Conservation (phyloP, 2,329 filamentous ascomycete species). For the Penicillium sclerotiorum region DNA sequence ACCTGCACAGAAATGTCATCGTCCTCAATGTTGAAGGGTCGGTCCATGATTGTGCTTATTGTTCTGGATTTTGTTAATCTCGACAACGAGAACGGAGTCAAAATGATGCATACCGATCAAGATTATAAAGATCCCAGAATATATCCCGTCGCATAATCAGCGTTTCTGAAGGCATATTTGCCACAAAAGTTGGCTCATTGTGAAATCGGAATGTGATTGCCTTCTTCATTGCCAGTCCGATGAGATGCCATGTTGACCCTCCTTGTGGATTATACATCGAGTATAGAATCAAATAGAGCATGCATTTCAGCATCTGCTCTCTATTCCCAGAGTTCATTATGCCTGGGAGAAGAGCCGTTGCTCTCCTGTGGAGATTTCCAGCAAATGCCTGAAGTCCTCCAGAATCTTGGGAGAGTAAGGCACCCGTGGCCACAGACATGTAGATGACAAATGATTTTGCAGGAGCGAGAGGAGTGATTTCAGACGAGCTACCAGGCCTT, state of each 20-base stretch:
- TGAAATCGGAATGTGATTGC: slow-evolving; percentile 31
- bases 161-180: slow-evolving; percentile 1
- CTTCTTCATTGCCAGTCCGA: slow-evolving; percentile 34
- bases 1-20: slow-evolving; percentile 23
- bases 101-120: slow-evolving; percentile 20
- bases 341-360: slow-evolving; percentile 13
- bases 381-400: slow-evolving; percentile 13
- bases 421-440: slow-evolving; percentile 17
- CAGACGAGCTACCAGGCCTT: background rate
- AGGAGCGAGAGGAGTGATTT: background rate
- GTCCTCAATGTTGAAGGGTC: slow-evolving; percentile 25
- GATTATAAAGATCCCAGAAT: slow-evolving; percentile 25
- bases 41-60: slow-evolving; percentile 22
- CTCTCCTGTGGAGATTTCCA: slow-evolving; percentile 10
- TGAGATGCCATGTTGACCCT: slow-evolving; percentile 35
- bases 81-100: background rate
- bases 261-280: slow-evolving; percentile 26
- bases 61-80: slow-evolving; percentile 12
- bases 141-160: slow-evolving; percentile 11
- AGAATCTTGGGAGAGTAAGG: slow-evolving; percentile 17
- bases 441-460: slow-evolving; percentile 16
- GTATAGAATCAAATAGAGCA: slow-evolving; percentile 27
- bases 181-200: slow-evolving; percentile 19
- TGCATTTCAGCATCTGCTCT: slow-evolving; percentile 15
- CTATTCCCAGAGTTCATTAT: slow-evolving; percentile 12